Evolutionary conservation across 345 rosid genomes (phyloP).

Genomic region (Angophora floribunda): DNA sequence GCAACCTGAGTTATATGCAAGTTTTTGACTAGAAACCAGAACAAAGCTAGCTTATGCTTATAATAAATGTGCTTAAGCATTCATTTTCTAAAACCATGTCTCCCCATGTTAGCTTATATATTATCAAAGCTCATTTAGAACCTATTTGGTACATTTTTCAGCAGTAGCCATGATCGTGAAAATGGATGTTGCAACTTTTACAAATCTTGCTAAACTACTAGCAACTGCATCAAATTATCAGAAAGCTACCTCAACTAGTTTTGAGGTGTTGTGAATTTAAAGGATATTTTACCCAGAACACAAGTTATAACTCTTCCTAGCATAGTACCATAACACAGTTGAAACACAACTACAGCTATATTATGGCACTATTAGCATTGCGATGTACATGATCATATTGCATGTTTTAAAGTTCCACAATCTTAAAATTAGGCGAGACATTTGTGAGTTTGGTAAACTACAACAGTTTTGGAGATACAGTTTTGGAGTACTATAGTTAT

Average conservation of each 20-base stretch:
- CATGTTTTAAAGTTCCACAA: neutral
- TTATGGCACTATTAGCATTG: neutral
- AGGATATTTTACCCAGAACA: neutral
- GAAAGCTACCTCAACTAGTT: neutral
- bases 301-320: neutral
- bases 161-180: neutral
- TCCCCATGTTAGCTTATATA: neutral
- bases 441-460: neutral
- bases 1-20: neutral
- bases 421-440: rapidly evolving
- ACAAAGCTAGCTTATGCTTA: neutral
- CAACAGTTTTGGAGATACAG: neutral
- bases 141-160: neutral
- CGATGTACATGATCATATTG: neutral
- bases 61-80: neutral
- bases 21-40: neutral
- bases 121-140: neutral
- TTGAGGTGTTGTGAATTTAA: neutral
- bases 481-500: neutral
- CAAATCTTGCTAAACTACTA: neutral
- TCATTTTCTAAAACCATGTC: neutral
- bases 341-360: neutral
- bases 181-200: neutral
- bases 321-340: neutral
- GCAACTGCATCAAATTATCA: neutral